Evolutionary conservation across 805 yeast species (phyloP), one percentile per base, ranked within the genome.

Genomic region (Myxozyma melibiosi): DNA sequence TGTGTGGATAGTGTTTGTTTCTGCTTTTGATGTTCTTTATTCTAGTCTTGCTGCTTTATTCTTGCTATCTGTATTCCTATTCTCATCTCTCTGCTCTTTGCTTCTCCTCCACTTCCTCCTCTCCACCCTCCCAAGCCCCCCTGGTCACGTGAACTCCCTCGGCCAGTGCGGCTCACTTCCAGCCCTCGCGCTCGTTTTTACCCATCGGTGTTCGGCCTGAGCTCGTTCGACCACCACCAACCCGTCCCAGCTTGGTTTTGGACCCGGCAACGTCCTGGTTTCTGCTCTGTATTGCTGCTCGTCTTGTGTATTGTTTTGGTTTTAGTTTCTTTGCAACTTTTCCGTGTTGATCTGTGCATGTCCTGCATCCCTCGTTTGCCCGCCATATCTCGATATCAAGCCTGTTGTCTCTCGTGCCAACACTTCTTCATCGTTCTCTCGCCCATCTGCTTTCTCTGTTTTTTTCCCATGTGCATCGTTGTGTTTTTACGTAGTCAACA

Each of bases 111-210:
- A 31, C 14, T 14, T 14, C 14, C 14, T 31, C 35, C 9, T 7
- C 43, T 8, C 30, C 13, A 22, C 31, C 41, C 16, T n/a, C 22
- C 16, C 42, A 4, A 16, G 8, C 22, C 22, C 31, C 14, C 40
- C n/a, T 20, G 9, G 37, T 38, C 52, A 48, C 52, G 52, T 48
- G 52, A 11, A n/a, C 37, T 39, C 8, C 41, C 43, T 27, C 52
- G 52, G 50, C 28, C 43, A 18, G 42, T 38, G 42, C 42, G 42
- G 42, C 42, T 16, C 42, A 27, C n/a, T 13, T 22, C 20, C 47
- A 43, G 47, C 37, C 47, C 25, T 9, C 47, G 47, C 42, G 42
- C 28, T 30, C 47, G 9, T 25, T n/a, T 43, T 43, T 43, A 43
- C 47, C 47, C 47, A 43, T 43, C 37, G 37, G 35, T 37, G 18